Conservation (phyloP, 2,329 filamentous ascomycete genomes). For the Lecanicillium sp. region DNA sequence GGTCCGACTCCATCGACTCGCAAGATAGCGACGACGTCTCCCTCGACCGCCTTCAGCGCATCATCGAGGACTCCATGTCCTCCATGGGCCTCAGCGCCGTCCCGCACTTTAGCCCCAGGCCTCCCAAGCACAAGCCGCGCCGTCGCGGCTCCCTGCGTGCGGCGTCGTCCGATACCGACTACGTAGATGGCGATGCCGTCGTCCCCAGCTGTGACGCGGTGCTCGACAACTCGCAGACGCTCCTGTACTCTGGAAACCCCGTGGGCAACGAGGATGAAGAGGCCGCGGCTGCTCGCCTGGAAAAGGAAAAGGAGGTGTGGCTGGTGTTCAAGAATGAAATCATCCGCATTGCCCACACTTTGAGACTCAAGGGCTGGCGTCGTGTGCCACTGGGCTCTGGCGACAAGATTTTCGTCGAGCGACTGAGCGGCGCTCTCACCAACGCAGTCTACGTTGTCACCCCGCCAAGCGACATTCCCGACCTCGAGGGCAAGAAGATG, state of each 20-base stretch:
- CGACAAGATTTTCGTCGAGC: constrained; percentile 60
- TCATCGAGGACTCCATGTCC: constrained; percentile 61
- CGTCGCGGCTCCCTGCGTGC: constrained; percentile 34
- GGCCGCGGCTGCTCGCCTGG: constrained; percentile 33
- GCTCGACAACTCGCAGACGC: constrained; percentile 84
- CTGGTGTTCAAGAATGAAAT: constrained; percentile 86
- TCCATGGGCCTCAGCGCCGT: constrained; percentile 40
- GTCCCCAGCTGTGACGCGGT: constrained; percentile 79
- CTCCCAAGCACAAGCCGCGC: constrained; percentile 31
- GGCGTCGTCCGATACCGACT: constrained; percentile 78
- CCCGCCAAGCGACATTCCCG: constrained; percentile 58
- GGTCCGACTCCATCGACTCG: constrained; percentile 52
- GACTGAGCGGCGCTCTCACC: constrained; percentile 84
- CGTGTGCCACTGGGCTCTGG: constrained; percentile 67
- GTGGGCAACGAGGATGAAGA: constrained; percentile 31
- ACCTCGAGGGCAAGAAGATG: constrained; percentile 32
- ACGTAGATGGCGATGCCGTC: constrained; percentile 69
- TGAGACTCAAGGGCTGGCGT: constrained; percentile 87
- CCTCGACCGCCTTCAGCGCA: constrained; percentile 72
- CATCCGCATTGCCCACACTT: constrained; percentile 77
- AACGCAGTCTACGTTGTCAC: constrained; percentile 95
- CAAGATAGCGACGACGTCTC: constrained; percentile 60
- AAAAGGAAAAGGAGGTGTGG: constrained; percentile 73
- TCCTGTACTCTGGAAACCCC: constrained; percentile 58
- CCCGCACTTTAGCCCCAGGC: constrained; percentile 37